These are phyloP conservation scores for Populus pruinosa DNA, from an alignment of 345 rosid species.

Conservation along the genomic window DNA sequence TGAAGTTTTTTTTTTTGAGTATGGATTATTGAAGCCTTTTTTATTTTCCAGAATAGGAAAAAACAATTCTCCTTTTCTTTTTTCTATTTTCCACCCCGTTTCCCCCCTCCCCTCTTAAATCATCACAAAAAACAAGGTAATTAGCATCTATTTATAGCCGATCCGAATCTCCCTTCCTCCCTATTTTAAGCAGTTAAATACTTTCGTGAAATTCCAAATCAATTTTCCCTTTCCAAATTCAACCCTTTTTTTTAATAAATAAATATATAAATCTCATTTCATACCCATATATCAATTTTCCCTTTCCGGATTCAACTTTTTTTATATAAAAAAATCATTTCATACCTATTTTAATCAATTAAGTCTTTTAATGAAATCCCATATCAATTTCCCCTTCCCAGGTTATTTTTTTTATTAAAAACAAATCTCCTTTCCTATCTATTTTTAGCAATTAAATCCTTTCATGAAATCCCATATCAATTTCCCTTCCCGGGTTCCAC, in stretches of 20 bases:
- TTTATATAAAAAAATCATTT: too few relatives aligned
- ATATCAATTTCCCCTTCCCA: neutral
- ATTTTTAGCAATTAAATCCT: neutral
- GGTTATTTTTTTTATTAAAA: neutral
- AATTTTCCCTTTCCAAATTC: neutral
- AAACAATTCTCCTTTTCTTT: neutral
- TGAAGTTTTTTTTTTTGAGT: too few relatives aligned
- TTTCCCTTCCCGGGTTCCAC: neutral
- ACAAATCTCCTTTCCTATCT: neutral
- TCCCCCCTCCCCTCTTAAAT: too few relatives aligned
- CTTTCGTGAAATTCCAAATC: neutral
- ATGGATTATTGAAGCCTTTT: too few relatives aligned
- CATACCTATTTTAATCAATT: neutral
- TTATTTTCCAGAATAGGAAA: too few relatives aligned
- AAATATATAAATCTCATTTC: too few relatives aligned
- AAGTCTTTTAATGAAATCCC: neutral
- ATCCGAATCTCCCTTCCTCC: neutral
- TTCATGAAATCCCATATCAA: neutral
- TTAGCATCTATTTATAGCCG: neutral
- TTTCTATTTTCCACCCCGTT: neutral
- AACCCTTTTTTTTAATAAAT: too few relatives aligned
- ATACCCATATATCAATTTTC: too few relatives aligned
- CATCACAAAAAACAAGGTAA: neutral
- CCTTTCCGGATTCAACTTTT: too few relatives aligned
- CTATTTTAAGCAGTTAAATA: neutral